Percentiles rank a stretch among this genome's conserved stretches.
Evolutionary conservation across 2,329 filamentous ascomycete species (phyloP).

Genomic region (Colletotrichum filicis): DNA sequence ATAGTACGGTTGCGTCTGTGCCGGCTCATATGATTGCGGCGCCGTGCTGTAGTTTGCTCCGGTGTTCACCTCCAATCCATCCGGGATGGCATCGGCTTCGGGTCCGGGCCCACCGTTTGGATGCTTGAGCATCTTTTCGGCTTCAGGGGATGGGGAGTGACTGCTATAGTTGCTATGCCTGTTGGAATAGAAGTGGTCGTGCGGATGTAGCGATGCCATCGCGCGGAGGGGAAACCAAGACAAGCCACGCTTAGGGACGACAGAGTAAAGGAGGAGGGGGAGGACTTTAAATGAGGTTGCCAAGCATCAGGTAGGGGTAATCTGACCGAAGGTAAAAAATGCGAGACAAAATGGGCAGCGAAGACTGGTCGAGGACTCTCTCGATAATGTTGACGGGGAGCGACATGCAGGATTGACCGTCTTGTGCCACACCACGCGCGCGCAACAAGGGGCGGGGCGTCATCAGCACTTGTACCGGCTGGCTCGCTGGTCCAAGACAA

Average conservation of each 20-base stretch:
- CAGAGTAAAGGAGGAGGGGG: neutral
- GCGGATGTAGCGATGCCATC: constrained; percentile 22
- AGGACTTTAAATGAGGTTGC: neutral
- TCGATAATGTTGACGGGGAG: neutral
- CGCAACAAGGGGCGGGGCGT: constrained; percentile 2
- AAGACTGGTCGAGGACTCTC: neutral
- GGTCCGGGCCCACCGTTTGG: constrained; percentile 10
- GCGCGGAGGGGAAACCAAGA: neutral
- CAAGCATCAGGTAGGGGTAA: neutral
- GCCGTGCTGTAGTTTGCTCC: constrained; percentile 17
- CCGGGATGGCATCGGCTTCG: constrained; percentile 24
- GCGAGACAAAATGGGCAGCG: neutral
- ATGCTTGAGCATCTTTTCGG: constrained; percentile 31
- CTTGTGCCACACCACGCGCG: constrained; percentile 3
- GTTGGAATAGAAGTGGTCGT: constrained; percentile 16
- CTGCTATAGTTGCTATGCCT: constrained; percentile 2
- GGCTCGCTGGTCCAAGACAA: neutral
- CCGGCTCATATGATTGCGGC: constrained; percentile 20
- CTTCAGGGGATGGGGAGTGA: constrained; percentile 17
- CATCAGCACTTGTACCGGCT: constrained; percentile 2
- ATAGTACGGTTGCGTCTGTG: constrained; percentile 11
- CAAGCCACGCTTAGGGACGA: neutral
- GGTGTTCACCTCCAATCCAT: constrained; percentile 19
- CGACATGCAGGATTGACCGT: neutral
- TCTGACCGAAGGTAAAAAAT: neutral